These are phyloP conservation scores for Arachnomyces sp. DNA, from an alignment of 2,329 filamentous ascomycete genomes.

Conservation along the genomic window DNA sequence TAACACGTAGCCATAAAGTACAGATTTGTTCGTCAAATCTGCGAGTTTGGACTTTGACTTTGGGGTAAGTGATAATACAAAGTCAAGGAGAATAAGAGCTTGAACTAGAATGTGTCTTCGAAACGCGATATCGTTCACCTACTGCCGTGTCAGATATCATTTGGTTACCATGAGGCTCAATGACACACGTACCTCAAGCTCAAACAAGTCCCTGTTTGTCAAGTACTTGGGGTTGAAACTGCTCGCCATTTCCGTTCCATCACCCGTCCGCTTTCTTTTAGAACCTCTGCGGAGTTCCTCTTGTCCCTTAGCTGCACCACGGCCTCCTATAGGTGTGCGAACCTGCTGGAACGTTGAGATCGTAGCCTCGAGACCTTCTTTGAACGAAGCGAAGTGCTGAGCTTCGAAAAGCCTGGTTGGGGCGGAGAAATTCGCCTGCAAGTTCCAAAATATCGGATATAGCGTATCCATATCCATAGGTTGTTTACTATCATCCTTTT, in stretches of 20 bases:
- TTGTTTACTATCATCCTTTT: constrained; percentile 33
- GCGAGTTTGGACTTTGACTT: constrained; percentile 72
- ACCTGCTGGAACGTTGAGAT: constrained; percentile 67
- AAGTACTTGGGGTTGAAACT: constrained; percentile 96
- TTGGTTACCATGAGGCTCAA: no score
- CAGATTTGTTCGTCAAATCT: constrained; percentile 71
- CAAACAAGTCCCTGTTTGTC: constrained; percentile 93
- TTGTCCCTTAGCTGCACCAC: constrained; percentile 47
- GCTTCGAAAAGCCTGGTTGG: constrained; percentile 73
- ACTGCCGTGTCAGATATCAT: not conserved
- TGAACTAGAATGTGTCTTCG: constrained; percentile 91
- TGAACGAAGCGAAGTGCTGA: constrained; percentile 58
- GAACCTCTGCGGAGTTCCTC: constrained; percentile 57
- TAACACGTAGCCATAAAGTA: constrained; percentile 72
- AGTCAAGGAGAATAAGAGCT: constrained; percentile 87
- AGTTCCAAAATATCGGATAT: constrained; percentile 88
- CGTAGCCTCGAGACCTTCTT: constrained; percentile 53
- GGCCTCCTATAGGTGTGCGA: constrained; percentile 59
- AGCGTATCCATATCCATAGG: constrained; percentile 60
- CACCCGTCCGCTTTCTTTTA: constrained; percentile 62
- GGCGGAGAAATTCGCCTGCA: constrained; percentile 87
- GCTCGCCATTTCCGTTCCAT: constrained; percentile 56
- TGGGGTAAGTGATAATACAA: constrained; percentile 80
- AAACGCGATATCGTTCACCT: constrained; percentile 92
- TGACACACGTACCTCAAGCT: constrained; percentile 62